Conservation (phyloP, 202 grass and related monocot genomes). For the Sporobolus alterniflorus region DNA sequence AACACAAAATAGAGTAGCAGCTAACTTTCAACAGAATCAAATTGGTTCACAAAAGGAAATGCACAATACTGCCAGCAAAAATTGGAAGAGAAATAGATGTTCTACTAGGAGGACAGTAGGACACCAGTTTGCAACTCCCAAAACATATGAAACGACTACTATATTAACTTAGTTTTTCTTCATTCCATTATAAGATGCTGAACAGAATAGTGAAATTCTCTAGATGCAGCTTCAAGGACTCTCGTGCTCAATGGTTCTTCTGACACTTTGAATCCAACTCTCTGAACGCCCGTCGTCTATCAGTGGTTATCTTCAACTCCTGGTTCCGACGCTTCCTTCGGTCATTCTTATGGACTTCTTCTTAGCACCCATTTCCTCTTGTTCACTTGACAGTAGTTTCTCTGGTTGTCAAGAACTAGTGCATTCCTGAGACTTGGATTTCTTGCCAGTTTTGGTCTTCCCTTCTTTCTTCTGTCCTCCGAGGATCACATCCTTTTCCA, state of each 20-base stretch:
- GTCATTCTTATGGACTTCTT: conserved; percentile 52
- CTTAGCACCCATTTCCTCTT: conserved; percentile 44
- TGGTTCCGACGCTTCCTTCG: conserved; percentile 58
- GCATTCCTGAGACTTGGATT: conserved; percentile 31
- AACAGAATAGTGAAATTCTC: conserved; percentile 18
- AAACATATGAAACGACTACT: not conserved
- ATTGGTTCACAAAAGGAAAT: not conserved
- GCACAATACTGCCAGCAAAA: conserved; percentile 18
- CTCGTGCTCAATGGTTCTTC: conserved; percentile 57
- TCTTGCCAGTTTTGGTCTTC: conserved; percentile 54
- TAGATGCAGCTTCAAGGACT: conserved; percentile 10
- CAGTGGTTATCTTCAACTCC: conserved; percentile 53
- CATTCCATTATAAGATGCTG: not conserved
- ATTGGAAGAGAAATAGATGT: not conserved
- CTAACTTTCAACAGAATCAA: not conserved
- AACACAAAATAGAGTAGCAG: not conserved
- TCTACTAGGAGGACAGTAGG: not conserved
- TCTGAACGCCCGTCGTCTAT: conserved; percentile 60
- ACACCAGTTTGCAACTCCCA: conserved; percentile 2
- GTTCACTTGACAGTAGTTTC: conserved; percentile 39
- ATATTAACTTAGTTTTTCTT: not conserved
- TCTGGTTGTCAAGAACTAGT: conserved; percentile 46
- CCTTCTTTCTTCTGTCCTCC: conserved; percentile 47
- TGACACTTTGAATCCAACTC: conserved; percentile 48
- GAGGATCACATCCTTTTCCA: conserved; percentile 72